phyloP scores from a whole-genome alignment of 2,329 filamentous ascomycete species.

The Sclerotinia trifoliorum region DNA sequence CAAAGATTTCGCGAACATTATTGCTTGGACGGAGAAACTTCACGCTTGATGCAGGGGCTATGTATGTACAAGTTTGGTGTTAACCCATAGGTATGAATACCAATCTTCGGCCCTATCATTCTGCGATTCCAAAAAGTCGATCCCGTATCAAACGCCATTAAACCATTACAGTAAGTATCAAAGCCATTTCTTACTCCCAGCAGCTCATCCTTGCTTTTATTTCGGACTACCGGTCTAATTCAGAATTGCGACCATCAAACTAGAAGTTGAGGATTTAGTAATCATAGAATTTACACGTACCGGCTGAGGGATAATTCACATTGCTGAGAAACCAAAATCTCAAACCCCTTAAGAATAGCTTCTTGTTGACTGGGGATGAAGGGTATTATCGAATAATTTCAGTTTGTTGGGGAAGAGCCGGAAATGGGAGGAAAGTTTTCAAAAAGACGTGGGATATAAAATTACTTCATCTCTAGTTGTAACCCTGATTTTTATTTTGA shows the following conservation, averaged over 20 bases:
- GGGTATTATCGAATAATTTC: slow-evolving; percentile 1
- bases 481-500: background rate
- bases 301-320: background rate
- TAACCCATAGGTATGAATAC: background rate
- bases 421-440: background rate
- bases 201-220: background rate
- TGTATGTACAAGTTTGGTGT: too few relatives aligned
- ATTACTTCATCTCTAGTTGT: slow-evolving; percentile 11
- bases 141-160: background rate
- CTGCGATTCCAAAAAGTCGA: background rate
- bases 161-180: background rate
- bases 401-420: background rate
- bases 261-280: too few relatives aligned
- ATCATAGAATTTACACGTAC: too few relatives aligned
- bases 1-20: background rate
- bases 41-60: slow-evolving; percentile 11
- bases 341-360: background rate
- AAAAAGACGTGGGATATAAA: slow-evolving; percentile 19
- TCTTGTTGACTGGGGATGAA: slow-evolving; percentile 10
- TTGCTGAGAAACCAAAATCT: background rate
- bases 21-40: background rate
- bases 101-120: slow-evolving; percentile 7
- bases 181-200: too few relatives aligned
- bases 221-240: background rate
- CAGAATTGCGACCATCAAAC: background rate